phyloP scores from a whole-genome alignment of 164 flowering plant species.

The Chloranthus sessilifolius region DNA sequence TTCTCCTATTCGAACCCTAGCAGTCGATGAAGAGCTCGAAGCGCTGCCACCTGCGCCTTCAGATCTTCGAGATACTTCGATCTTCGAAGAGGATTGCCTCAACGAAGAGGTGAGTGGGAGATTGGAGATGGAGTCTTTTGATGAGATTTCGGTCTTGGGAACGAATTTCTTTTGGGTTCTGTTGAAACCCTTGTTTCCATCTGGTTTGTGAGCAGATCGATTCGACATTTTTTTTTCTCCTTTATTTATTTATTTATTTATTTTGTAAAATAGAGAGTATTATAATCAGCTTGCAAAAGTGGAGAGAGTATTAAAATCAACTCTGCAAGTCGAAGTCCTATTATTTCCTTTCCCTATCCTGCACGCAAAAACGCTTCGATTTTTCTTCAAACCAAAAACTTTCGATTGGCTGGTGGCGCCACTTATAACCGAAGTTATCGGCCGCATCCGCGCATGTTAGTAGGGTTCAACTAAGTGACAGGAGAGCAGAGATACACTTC shows the following conservation, averaged over 20 bases:
- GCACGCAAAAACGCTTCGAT: too few relatives aligned
- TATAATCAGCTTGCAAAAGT: not conserved
- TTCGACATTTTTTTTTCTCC: constrained; percentile 25
- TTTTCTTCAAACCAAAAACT: too few relatives aligned
- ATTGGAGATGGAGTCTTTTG: constrained; percentile 9
- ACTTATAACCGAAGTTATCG: too few relatives aligned
- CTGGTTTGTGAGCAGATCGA: too few relatives aligned
- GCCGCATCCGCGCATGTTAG: too few relatives aligned
- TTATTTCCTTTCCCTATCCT: too few relatives aligned
- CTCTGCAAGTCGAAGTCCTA: too few relatives aligned
- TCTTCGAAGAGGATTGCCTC: constrained; percentile 22
- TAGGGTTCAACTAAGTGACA: too few relatives aligned
- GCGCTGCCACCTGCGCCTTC: constrained; percentile 1
- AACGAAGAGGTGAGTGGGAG: constrained; percentile 50
- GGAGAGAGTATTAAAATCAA: too few relatives aligned
- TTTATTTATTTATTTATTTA: not conserved
- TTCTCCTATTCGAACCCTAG: constrained; percentile 34
- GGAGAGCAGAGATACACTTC: too few relatives aligned
- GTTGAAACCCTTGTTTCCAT: constrained; percentile 21
- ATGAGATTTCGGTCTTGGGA: constrained; percentile 33
- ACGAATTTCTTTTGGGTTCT: constrained; percentile 38
- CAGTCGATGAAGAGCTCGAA: constrained; percentile 13
- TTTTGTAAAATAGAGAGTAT: not conserved
- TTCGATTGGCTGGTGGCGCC: too few relatives aligned
- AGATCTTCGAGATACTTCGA: not conserved